Conservation (phyloP, 2,329 filamentous ascomycete species). For the Emmonsiellopsis sp. region DNA sequence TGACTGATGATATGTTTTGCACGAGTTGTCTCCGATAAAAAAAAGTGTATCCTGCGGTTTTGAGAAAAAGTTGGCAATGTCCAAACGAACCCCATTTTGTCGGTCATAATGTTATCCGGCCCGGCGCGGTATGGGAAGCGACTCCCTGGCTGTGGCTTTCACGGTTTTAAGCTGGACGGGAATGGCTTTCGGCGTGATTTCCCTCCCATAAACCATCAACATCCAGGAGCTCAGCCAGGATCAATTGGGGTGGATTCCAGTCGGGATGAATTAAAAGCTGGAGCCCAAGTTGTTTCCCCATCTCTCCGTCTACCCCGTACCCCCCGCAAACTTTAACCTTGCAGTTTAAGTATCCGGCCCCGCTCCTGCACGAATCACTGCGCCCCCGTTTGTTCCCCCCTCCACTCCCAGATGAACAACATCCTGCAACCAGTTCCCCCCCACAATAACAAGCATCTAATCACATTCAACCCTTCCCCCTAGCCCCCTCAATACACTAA, state of each 20-base stretch:
- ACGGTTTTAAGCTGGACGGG: background rate
- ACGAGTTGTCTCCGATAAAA: background rate
- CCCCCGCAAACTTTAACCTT: background rate
- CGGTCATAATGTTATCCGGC: background rate
- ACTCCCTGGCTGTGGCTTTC: conserved; percentile 10
- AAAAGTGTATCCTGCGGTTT: background rate
- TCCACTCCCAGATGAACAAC: background rate
- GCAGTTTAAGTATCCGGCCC: background rate
- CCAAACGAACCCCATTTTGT: background rate
- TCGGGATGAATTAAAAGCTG: background rate
- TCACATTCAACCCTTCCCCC: background rate
- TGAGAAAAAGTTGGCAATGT: background rate
- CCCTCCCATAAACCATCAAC: background rate
- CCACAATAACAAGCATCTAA: background rate
- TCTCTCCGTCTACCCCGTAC: background rate
- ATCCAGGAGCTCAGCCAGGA: background rate
- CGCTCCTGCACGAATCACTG: background rate
- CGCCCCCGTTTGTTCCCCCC: conserved; percentile 3
- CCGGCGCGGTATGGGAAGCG: conserved; percentile 13
- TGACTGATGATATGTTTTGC: background rate
- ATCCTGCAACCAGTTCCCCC: conserved; percentile 1
- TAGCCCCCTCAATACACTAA: background rate
- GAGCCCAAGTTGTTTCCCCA: background rate
- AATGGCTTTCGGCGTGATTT: background rate
- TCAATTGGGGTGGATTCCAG: background rate